Evolutionary conservation across 495 filamentous ascomycete genomes (phyloP).

Genomic region (Cercophora samala): DNA sequence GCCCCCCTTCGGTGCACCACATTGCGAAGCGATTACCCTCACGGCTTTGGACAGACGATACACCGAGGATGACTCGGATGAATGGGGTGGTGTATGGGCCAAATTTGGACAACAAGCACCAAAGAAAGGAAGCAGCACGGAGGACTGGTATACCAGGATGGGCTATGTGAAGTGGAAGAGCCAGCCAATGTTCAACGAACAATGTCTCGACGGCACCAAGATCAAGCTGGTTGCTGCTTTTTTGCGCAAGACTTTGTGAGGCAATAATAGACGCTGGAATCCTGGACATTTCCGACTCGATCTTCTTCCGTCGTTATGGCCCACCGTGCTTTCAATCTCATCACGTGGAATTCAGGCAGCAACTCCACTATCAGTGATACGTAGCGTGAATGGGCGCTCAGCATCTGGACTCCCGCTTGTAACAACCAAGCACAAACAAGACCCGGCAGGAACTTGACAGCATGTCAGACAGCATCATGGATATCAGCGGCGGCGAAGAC

Average conservation of each 20-base stretch:
- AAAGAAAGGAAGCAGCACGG: slow-evolving; percentile 8
- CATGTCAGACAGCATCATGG: too few relatives aligned
- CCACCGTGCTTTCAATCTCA: too few relatives aligned
- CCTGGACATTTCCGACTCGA: too few relatives aligned
- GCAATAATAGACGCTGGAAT: too few relatives aligned
- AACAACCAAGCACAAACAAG: too few relatives aligned
- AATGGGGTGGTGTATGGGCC: slow-evolving; percentile 7
- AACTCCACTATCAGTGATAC: too few relatives aligned
- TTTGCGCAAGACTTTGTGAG: slow-evolving; percentile 12
- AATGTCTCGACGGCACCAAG: slow-evolving; percentile 8
- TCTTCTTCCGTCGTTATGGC: too few relatives aligned
- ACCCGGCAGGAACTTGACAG: too few relatives aligned
- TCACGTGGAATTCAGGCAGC: too few relatives aligned
- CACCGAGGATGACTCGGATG: slow-evolving; percentile 14
- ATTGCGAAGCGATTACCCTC: slow-evolving; percentile 9
- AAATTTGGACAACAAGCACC: background rate
- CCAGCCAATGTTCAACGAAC: slow-evolving; percentile 7
- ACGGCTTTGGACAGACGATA: slow-evolving; percentile 9
- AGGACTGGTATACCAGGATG: slow-evolving; percentile 21
- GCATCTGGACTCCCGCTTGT: too few relatives aligned
- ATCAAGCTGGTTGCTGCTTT: slow-evolving; percentile 6
- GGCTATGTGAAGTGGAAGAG: slow-evolving; percentile 19
- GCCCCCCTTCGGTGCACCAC: slow-evolving; percentile 9
- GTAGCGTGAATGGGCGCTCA: too few relatives aligned
- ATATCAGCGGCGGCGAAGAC: too few relatives aligned